phyloP scores from a whole-genome alignment of 139 green algal species.

The Chlorella vulgaris region DNA sequence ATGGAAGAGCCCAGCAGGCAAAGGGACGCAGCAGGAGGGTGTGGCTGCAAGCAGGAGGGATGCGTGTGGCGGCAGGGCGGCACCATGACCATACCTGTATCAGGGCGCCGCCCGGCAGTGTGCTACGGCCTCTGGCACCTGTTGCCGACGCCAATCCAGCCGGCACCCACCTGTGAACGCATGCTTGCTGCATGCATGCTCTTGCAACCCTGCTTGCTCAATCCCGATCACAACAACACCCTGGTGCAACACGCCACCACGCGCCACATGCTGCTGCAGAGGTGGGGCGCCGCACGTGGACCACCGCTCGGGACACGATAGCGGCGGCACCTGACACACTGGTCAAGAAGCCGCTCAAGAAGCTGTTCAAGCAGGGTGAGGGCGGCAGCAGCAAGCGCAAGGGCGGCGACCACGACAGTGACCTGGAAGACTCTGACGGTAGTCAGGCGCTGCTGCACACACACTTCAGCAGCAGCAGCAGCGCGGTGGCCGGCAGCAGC shows the following conservation, averaged over 20 bases:
- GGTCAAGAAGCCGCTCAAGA: constrained; percentile 21
- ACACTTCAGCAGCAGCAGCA: neutral
- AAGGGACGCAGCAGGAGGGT: no score
- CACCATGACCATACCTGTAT: no score
- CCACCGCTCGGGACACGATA: constrained; percentile 16
- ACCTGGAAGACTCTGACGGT: neutral
- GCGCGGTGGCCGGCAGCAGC: neutral
- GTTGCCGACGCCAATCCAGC: no score
- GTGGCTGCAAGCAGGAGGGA: no score
- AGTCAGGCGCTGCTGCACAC: constrained; percentile 3
- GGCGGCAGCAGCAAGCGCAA: neutral
- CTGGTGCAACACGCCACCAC: neutral
- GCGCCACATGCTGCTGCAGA: neutral
- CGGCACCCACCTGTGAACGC: no score
- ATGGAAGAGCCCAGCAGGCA: no score
- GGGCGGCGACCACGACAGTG: neutral
- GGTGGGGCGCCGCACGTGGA: constrained; percentile 36
- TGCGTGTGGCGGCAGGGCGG: no score
- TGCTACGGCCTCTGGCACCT: no score
- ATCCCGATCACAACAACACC: no score
- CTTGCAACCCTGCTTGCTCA: no score
- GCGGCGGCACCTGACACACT: neutral
- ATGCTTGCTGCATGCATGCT: no score
- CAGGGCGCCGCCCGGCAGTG: no score
- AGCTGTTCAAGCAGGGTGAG: constrained; percentile 2